A percentile compares a stretch with the other conserved stretches of the same genome.
Conservation (phyloP, 73 alveolate genomes). For the Durusdinium trenchii region DNA sequence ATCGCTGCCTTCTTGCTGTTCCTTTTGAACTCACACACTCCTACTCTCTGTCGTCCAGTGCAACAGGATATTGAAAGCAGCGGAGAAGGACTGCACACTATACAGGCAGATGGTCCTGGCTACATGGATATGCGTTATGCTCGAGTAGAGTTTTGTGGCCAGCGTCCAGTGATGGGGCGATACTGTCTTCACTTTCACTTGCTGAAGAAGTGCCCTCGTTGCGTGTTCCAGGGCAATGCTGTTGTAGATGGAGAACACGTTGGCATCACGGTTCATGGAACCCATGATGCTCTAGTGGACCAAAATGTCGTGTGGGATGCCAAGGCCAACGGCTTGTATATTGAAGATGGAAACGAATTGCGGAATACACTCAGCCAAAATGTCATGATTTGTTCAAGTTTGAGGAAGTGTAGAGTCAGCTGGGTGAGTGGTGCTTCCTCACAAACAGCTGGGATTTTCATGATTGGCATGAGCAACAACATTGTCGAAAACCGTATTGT, state of each 20-base stretch:
- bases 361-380: conserved; percentile 41
- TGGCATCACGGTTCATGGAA: conserved; percentile 79
- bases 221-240: conserved; percentile 70
- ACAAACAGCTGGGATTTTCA: conserved; percentile 74
- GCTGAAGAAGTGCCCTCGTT: conserved; percentile 67
- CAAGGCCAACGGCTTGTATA: conserved; percentile 76
- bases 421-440: conserved; percentile 75
- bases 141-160: conserved; percentile 61
- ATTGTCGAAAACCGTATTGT: conserved; percentile 69
- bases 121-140: conserved; percentile 72
- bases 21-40: too few relatives aligned
- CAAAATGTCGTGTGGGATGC: conserved; percentile 74
- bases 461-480: conserved; percentile 87
- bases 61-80: conserved; percentile 32
- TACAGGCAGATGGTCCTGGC: conserved; percentile 64
- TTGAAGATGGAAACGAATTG: conserved; percentile 74
- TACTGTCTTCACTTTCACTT: conserved; percentile 82
- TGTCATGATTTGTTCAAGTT: conserved; percentile 47
- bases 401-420: conserved; percentile 51
- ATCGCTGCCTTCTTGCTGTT: too few relatives aligned
- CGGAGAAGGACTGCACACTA: conserved; percentile 68
- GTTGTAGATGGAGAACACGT: conserved; percentile 84
- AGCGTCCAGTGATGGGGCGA: conserved; percentile 80
- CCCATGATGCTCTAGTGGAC: conserved; percentile 63
- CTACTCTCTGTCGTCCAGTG: too few relatives aligned